These are phyloP conservation scores for Linum lewisii DNA, from an alignment of 345 rosid species.

Conservation along the genomic window DNA sequence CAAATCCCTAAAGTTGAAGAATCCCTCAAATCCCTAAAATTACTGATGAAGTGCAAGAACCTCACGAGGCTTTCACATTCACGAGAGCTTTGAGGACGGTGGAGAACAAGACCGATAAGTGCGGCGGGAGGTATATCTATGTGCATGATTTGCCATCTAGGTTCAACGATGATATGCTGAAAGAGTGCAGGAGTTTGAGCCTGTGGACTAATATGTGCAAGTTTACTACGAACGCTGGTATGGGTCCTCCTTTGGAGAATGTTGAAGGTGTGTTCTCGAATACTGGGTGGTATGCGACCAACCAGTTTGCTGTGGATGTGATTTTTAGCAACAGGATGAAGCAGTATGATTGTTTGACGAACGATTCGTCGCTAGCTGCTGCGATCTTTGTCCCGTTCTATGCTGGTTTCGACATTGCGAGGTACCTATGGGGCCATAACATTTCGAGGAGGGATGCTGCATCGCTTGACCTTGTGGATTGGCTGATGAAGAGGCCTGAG, in stretches of 20 bases:
- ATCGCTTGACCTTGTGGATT: constrained; percentile 70
- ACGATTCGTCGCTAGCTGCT: constrained; percentile 76
- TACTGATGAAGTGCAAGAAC: neutral
- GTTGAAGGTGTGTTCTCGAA: constrained; percentile 70
- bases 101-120: constrained; percentile 70
- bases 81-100: constrained; percentile 56
- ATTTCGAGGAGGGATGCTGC: constrained; percentile 69
- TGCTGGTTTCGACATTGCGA: constrained; percentile 79
- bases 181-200: constrained; percentile 70
- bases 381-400: constrained; percentile 82
- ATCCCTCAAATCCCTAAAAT: neutral
- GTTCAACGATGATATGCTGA: constrained; percentile 84
- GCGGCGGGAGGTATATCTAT: constrained; percentile 77
- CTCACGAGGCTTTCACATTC: constrained; percentile 33
- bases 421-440: constrained; percentile 80
- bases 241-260: constrained; percentile 80
- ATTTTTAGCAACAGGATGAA: constrained; percentile 80
- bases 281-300: constrained; percentile 77
- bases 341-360: constrained; percentile 73
- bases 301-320: constrained; percentile 84
- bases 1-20: neutral
- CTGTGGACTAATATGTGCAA: constrained; percentile 93
- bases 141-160: constrained; percentile 67
- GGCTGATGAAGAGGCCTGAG: constrained; percentile 81
- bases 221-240: constrained; percentile 65